Evolutionary conservation across 129 eudicot genomes (phyloP).

Genomic region (Pseudognaphalium luteoalbum): DNA sequence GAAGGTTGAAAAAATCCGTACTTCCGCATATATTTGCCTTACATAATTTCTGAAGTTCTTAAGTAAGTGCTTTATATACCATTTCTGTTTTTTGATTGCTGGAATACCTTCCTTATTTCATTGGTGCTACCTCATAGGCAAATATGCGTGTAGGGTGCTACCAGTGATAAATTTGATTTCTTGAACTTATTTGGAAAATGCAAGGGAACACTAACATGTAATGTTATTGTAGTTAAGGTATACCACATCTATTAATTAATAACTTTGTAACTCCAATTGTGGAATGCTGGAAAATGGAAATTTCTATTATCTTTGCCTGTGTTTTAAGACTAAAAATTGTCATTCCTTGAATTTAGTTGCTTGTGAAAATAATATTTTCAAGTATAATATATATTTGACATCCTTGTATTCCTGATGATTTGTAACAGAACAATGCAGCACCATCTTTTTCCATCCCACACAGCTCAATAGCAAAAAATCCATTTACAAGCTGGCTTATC

Average conservation of each 20-base stretch:
- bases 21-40: background rate
- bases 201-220: conserved; percentile 7
- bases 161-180: background rate
- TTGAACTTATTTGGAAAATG: background rate
- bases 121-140: background rate
- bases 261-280: conserved; percentile 13
- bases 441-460: conserved; percentile 72
- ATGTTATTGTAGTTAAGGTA: conserved; percentile 4
- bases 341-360: conserved; percentile 11
- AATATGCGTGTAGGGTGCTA: too few species aligned
- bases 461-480: conserved; percentile 67
- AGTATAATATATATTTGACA: conserved; percentile 20
- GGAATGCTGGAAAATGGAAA: conserved; percentile 10
- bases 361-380: conserved; percentile 7
- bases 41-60: background rate
- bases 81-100: background rate
- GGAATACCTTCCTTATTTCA: too few species aligned
- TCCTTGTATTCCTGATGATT: conserved; percentile 22
- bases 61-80: background rate
- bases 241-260: background rate
- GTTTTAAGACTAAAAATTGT: conserved; percentile 2
- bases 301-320: conserved; percentile 7
- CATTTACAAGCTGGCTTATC: conserved; percentile 78
- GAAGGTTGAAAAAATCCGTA: background rate
- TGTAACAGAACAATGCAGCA: conserved; percentile 56